A percentile compares a stretch with the other conserved stretches of the same genome.
phyloP scores from a whole-genome alignment of 1,284 basidiomycete species.

The Apiotrichum mycotoxinovorans region DNA sequence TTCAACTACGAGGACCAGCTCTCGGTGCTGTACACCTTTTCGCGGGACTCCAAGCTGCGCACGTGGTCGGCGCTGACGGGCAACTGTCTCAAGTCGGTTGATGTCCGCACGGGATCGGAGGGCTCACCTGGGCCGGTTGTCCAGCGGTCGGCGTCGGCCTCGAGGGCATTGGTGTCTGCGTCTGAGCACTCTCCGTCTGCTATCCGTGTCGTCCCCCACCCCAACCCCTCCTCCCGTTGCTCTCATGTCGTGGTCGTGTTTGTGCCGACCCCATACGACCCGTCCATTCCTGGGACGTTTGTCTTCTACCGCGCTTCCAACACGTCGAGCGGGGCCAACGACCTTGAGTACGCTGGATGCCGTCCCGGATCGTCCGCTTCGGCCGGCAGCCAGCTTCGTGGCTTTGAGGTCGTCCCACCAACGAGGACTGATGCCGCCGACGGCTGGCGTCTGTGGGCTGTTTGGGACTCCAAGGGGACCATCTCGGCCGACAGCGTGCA shows the following conservation, averaged over 20 bases:
- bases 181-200: constrained; percentile 25
- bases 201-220: constrained; percentile 40
- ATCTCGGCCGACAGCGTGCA: constrained; percentile 27
- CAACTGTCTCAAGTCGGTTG: constrained; percentile 42
- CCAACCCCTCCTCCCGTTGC: constrained; percentile 32
- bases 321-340: constrained; percentile 24
- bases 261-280: constrained; percentile 35
- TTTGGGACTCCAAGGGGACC: constrained; percentile 47
- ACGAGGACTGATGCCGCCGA: constrained; percentile 26
- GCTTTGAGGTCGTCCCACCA: constrained; percentile 46
- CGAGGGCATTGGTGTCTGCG: constrained; percentile 2
- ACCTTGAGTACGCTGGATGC: constrained; percentile 40
- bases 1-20: constrained; percentile 53
- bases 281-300: constrained; percentile 42
- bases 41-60: constrained; percentile 78
- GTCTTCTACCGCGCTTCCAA: constrained; percentile 44
- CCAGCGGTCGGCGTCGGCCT: neutral
- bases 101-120: constrained; percentile 30
- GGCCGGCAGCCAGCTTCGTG: constrained; percentile 40
- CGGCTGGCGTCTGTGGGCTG: constrained; percentile 49
- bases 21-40: constrained; percentile 73
- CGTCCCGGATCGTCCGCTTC: constrained; percentile 29
- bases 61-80: constrained; percentile 59
- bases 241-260: constrained; percentile 47
- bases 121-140: neutral